Conservation (phyloP, 257 asterid species). For the Capsicum chinense region DNA sequence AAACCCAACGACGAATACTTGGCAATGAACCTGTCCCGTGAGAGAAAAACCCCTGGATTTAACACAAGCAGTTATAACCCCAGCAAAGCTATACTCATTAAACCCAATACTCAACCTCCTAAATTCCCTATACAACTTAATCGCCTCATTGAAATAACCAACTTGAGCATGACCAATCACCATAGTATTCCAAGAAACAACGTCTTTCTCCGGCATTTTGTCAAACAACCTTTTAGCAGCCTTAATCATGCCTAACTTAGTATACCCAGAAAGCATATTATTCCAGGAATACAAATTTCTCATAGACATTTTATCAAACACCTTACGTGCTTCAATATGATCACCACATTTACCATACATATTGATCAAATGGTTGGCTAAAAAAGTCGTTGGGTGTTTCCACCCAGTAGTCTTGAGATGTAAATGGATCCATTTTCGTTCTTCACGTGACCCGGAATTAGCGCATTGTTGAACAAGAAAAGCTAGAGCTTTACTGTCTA, state of each 20-base stretch:
- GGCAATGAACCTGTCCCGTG: slow-evolving; percentile 68
- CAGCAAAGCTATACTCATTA: slow-evolving; percentile 70
- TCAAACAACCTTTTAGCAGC: slow-evolving; percentile 68
- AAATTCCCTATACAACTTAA: slow-evolving; percentile 53
- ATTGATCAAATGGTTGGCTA: slow-evolving; percentile 67
- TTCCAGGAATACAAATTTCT: slow-evolving; percentile 88
- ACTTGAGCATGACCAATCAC: slow-evolving; percentile 61
- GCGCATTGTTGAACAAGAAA: slow-evolving; percentile 61
- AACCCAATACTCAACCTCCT: slow-evolving; percentile 59
- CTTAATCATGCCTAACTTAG: slow-evolving; percentile 59
- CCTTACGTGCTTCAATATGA: slow-evolving; percentile 64
- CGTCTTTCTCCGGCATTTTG: slow-evolving; percentile 71
- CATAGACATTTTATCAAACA: slow-evolving; percentile 66
- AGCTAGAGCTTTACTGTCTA: slow-evolving; percentile 52
- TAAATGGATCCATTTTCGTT: slow-evolving; percentile 62
- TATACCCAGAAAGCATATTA: slow-evolving; percentile 77
- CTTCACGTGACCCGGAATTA: slow-evolving; percentile 43
- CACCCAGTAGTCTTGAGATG: slow-evolving; percentile 62
- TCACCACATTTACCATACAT: slow-evolving; percentile 76
- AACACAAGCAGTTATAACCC: slow-evolving; percentile 61
- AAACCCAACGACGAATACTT: slow-evolving; percentile 63
- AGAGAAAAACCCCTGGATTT: slow-evolving; percentile 62
- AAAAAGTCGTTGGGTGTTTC: slow-evolving; percentile 55
- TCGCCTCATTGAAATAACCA: slow-evolving; percentile 58
- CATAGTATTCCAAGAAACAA: slow-evolving; percentile 82